Evolutionary conservation across 495 filamentous ascomycete genomes (phyloP).

Genomic region (Talaromyces nanjingensis): DNA sequence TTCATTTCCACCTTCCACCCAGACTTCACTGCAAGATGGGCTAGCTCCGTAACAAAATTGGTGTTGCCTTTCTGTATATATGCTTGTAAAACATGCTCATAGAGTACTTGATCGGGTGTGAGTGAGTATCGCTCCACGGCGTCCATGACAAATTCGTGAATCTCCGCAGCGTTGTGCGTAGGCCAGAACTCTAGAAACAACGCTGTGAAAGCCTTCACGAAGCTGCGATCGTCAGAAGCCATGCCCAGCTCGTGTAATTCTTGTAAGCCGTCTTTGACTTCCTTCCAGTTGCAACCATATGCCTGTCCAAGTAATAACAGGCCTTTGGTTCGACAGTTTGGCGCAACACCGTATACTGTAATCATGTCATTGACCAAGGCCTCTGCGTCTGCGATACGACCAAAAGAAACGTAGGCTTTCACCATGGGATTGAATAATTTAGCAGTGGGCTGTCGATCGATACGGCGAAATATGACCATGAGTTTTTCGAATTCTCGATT

Average conservation of each 20-base stretch:
- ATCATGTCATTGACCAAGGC: conserved; percentile 30
- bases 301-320: conserved; percentile 31
- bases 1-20: conserved; percentile 28
- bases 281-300: conserved; percentile 34
- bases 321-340: conserved; percentile 32
- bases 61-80: conserved; percentile 31
- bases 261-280: conserved; percentile 28
- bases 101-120: conserved; percentile 32
- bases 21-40: conserved; percentile 20
- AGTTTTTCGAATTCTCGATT: conserved; percentile 27
- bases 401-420: conserved; percentile 33
- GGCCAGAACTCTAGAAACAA: conserved; percentile 40
- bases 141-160: conserved; percentile 27
- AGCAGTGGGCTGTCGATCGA: conserved; percentile 25
- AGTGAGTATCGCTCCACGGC: conserved; percentile 31
- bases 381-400: conserved; percentile 30
- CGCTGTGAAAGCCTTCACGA: conserved; percentile 30
- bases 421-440: conserved; percentile 39
- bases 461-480: conserved; percentile 17
- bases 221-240: conserved; percentile 22
- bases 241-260: conserved; percentile 32
- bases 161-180: conserved; percentile 25
- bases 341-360: conserved; percentile 20
- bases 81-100: conserved; percentile 35
- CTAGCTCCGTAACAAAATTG: conserved; percentile 23